A percentile compares a stretch with the other conserved stretches of the same genome.
Conservation (phyloP, 139 green algal genomes). For the Chloropicon primus region DNA sequence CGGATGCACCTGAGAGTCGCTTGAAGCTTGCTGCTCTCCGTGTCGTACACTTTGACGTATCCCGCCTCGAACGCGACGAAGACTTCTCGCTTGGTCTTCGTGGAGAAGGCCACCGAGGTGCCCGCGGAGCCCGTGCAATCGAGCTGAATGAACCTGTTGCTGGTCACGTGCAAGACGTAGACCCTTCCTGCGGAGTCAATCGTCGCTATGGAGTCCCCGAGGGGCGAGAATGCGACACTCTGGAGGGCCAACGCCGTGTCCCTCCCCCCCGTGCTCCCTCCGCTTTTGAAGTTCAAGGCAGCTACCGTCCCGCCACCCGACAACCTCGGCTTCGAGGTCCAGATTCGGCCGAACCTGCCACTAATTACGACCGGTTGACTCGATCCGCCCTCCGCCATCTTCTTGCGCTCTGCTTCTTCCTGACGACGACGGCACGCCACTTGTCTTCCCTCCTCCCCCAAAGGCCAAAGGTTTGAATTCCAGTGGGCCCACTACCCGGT, state of each 20-base stretch:
- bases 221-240: background rate
- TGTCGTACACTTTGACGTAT: slow-evolving; percentile 1
- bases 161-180: slow-evolving; percentile 1
- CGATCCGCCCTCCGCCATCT: background rate
- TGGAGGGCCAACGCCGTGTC: background rate
- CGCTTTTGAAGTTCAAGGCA: background rate
- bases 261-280: background rate
- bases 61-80: background rate
- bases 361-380: background rate
- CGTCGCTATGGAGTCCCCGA: slow-evolving; percentile 1
- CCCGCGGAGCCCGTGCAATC: background rate
- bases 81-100: background rate
- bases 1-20: background rate
- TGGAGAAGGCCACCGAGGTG: background rate
- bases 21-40: background rate
- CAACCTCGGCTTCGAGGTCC: background rate
- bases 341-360: background rate
- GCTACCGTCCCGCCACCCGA: background rate
- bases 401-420: too few relatives aligned
- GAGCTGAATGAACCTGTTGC: background rate
- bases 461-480: too few relatives aligned
- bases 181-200: background rate
- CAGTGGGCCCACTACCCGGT: too few relatives aligned
- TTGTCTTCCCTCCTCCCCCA: too few relatives aligned
- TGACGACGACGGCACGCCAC: too few relatives aligned